Evolutionary conservation across 2,329 filamentous ascomycete species (phyloP).

Genomic region (Scytalidium sp.): DNA sequence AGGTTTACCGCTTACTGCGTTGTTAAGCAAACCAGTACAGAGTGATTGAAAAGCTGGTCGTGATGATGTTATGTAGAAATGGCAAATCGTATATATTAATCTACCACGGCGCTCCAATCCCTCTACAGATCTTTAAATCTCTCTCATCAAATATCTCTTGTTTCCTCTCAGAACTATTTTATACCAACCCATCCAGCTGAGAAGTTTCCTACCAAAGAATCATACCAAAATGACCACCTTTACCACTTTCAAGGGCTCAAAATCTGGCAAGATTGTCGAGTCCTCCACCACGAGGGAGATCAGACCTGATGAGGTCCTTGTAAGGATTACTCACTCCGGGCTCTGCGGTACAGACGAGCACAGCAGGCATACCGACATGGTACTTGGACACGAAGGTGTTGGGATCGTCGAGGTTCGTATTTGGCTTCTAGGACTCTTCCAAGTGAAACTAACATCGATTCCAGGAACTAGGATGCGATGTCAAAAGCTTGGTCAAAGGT

Average conservation of each 20-base stretch:
- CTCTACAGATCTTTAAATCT: too few species aligned
- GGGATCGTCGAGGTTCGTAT: slow-evolving; percentile 36
- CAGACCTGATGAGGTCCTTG: slow-evolving; percentile 56
- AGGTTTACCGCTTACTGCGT: too few species aligned
- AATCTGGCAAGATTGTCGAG: slow-evolving; percentile 53
- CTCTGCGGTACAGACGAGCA: slow-evolving; percentile 60
- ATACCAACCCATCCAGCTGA: too few species aligned
- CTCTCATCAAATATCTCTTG: too few species aligned
- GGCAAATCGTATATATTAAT: too few species aligned
- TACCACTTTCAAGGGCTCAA: slow-evolving; percentile 62
- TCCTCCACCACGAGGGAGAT: slow-evolving; percentile 43
- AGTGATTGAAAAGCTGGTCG: too few species aligned
- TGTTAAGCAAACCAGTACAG: too few species aligned
- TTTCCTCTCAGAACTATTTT: too few species aligned
- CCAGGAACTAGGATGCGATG: slow-evolving; percentile 34
- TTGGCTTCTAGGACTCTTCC: not conserved
- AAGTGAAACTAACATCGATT: not conserved
- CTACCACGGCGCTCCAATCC: too few species aligned
- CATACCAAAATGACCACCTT: slow-evolving; percentile 37
- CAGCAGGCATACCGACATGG: slow-evolving; percentile 32
- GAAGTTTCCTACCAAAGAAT: too few species aligned
- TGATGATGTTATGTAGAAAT: too few species aligned
- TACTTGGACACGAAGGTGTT: slow-evolving; percentile 48
- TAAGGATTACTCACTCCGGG: slow-evolving; percentile 64
- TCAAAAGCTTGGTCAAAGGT: slow-evolving; percentile 36